Evolutionary conservation across 2,329 filamentous ascomycete species (phyloP).

Genomic region (Allantophomopsis lycopodina): DNA sequence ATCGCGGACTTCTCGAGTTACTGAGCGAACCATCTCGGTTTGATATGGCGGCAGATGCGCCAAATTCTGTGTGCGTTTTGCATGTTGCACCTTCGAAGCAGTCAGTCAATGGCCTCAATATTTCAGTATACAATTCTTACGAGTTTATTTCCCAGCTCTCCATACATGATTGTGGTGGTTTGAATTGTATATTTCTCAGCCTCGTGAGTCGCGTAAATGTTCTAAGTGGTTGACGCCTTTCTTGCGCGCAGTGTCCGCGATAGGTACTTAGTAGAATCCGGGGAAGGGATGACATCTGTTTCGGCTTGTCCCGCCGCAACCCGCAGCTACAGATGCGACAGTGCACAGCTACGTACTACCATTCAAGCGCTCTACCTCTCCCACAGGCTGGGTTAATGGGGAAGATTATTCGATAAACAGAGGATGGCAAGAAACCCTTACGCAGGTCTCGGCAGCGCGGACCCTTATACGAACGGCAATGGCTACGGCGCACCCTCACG

Average conservation of each 20-base stretch:
- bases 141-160: slow-evolving; percentile 56
- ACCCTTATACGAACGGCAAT: slow-evolving; percentile 11
- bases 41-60: slow-evolving; percentile 82
- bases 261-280: neutral
- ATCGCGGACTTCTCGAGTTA: slow-evolving; percentile 63
- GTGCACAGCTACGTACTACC: neutral
- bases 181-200: too few relatives aligned
- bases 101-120: too few relatives aligned
- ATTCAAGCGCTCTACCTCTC: too few relatives aligned
- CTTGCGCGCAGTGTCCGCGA: neutral
- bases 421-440: slow-evolving; percentile 18
- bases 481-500: slow-evolving; percentile 10
- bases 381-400: too few relatives aligned
- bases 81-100: slow-evolving; percentile 65
- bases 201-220: too few relatives aligned
- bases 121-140: slow-evolving; percentile 22
- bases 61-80: slow-evolving; percentile 77
- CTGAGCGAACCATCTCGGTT: slow-evolving; percentile 75
- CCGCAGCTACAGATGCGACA: neutral
- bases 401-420: neutral
- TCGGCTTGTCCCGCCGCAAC: neutral
- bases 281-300: neutral
- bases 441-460: slow-evolving; percentile 12
- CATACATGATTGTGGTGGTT: slow-evolving; percentile 39
- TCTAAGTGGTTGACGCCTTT: too few relatives aligned